Evolutionary conservation across 1,284 basidiomycete genomes (phyloP), one percentile per base, ranked within the genome.

Genomic region (Austropuccinia psidii): DNA sequence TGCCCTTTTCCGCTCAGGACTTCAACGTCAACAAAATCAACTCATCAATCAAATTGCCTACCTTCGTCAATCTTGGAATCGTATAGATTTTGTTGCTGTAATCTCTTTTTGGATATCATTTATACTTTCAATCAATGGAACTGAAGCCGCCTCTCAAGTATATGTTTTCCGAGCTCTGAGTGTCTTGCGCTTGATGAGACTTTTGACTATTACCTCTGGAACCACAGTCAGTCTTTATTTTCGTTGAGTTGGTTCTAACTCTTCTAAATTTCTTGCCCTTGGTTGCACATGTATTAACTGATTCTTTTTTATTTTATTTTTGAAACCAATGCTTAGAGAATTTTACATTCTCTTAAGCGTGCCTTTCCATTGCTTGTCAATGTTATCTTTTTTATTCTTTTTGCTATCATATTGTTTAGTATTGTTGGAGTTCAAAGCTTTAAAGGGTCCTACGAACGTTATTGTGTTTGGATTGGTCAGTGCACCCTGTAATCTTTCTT

Each of bases 391-490:
- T 98, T 97, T 79, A 89, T 95, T 29, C 77, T 93, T 39, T 98
- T 97, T 78, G 93, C 93, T 0, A 90, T 93, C 83, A 83, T 89
- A 5, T 80, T 98, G 8, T 97, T 98, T 81, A 74, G 72, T 7
- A 90, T 96, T 77, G 90, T 95, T 69, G 93, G 93, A 24, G 87
- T 95, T 0, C 91, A 95, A 78, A 87, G 90, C 0, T 97, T 97
- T 83, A 87, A 88, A 76, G 91, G 91, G 0, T 93, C 90, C 0
- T 85, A 90, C 55, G 83, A 87, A 8, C 86, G 93, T 7, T 76
- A 78, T 35, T 86, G 85, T 55, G 75, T 82, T 13, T 80, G 79
- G 60, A 78, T 83, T 13, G 78, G 81, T 81, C 29, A 39, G 78
- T 76, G 15, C 21, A 13, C 50, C 15, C 17, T 43, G 8, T 35